Base-by-base conservation (phyloP, 2,329 filamentous ascomycete genomes). In the Aspergillus nomiae region DNA sequence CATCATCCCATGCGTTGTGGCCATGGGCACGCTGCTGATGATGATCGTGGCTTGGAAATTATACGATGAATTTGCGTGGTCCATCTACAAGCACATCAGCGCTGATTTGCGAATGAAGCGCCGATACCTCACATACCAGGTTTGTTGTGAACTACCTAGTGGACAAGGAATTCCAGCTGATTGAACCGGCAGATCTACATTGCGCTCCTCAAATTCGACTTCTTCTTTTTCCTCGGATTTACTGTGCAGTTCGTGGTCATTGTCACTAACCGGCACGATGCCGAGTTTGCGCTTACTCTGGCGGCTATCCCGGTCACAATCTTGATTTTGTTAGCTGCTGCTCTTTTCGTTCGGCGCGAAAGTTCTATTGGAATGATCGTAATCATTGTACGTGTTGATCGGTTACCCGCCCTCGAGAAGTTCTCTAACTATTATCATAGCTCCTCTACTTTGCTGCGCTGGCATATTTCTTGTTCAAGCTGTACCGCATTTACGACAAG, bases 191-290 rank as follows among this genome's bases (percentile, higher is more conserved):
- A 97, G 94, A 94, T 99, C 77, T 99, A 97, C 80, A 97, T 99
- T 73, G 92, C 95, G 43, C 86, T 99, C 12, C 86, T 99, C 68
- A 99, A 99, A 80, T 99, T 99, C 78, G 95, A 99, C 81, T 98
- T 99, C 81, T 99, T 99, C 88, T 98, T 99, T 84, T 99, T 99
- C 85, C 88, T 99, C 57, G 95, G 94, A 60, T 99, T 99, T 78
- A 98, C 95, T 8, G 92, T 99, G 54, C 95, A 99, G 76, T 99
- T 99, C 78, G 86, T 98, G 59, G 94, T 99, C 71, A 91, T 98
- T 63, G 93, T 99, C 63, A 89, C 87, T 51, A 86, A 86, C 67
- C 84, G 83, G 30, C 85, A 85, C 55, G 86, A 90, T 65, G 83
- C 88, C 71, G 95, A 99, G 77, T 92, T 95, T 71, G 90, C 86